phyloP scores from a whole-genome alignment of 345 rosid genomes.

The rapeseed (Brassica napus) region DNA sequence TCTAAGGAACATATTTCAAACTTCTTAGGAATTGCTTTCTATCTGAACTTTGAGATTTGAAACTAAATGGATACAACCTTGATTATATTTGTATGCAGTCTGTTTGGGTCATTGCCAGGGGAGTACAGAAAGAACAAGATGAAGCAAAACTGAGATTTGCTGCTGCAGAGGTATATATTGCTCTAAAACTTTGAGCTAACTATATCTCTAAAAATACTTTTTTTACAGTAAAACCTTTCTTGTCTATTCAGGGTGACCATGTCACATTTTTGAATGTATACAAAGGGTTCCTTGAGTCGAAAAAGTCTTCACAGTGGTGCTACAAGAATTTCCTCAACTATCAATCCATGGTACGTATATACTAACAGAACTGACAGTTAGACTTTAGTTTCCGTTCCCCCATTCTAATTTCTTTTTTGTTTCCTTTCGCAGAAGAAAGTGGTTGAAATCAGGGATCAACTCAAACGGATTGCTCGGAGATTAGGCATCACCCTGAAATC shows the following conservation, averaged over 20 bases:
- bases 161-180: slow-evolving; percentile 78
- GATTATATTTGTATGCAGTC: slow-evolving; percentile 51
- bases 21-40: background rate
- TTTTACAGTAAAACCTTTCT: slow-evolving; percentile 11
- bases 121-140: slow-evolving; percentile 79
- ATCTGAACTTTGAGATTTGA: background rate
- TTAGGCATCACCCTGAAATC: slow-evolving; percentile 79
- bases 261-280: slow-evolving; percentile 85
- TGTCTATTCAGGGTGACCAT: slow-evolving; percentile 79
- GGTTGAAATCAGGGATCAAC: slow-evolving; percentile 77
- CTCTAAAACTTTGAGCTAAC: slow-evolving; percentile 3
- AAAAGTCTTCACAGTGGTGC: slow-evolving; percentile 86
- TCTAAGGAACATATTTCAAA: background rate
- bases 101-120: slow-evolving; percentile 81
- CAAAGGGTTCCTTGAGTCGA: slow-evolving; percentile 87
- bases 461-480: slow-evolving; percentile 69
- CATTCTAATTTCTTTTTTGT: background rate
- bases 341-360: slow-evolving; percentile 71
- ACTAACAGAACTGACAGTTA: too few relatives aligned
- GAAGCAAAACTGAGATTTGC: slow-evolving; percentile 96
- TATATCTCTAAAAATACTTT: too few relatives aligned
- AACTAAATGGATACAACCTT: slow-evolving; percentile 8
- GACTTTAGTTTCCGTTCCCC: background rate
- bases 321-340: slow-evolving; percentile 75
- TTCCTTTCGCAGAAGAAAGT: slow-evolving; percentile 65